These are phyloP conservation scores for Fagopyrum esculentum DNA, from an alignment of 148 eudicot species.

Conservation along the genomic window DNA sequence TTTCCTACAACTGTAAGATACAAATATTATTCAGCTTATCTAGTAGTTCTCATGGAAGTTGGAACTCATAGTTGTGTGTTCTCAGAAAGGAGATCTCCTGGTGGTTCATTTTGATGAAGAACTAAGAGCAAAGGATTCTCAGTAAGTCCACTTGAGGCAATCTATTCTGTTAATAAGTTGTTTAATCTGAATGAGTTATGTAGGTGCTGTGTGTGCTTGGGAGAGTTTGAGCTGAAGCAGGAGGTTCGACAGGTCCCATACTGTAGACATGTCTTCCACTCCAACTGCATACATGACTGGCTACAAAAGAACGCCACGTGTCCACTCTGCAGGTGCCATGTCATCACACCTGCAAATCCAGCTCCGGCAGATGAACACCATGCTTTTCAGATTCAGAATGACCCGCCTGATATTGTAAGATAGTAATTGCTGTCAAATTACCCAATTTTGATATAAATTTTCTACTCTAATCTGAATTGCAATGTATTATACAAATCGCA, in stretches of 20 bases:
- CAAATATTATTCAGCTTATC: neutral
- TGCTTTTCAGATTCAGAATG: neutral
- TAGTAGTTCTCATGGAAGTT: too few relatives aligned
- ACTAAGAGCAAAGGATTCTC: conserved; percentile 37
- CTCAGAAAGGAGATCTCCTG: conserved; percentile 22
- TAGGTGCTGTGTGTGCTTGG: conserved; percentile 95
- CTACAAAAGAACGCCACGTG: conserved; percentile 69
- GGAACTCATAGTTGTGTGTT: neutral
- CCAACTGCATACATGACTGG: conserved; percentile 72
- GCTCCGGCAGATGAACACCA: neutral
- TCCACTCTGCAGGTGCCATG: conserved; percentile 74
- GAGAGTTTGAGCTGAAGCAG: conserved; percentile 73
- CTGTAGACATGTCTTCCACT: conserved; percentile 80
- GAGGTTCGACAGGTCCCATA: conserved; percentile 47
- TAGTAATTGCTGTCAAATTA: neutral
- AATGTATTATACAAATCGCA: too few relatives aligned
- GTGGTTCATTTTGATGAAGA: conserved; percentile 46
- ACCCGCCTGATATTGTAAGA: neutral
- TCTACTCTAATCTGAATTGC: neutral
- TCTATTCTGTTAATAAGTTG: neutral
- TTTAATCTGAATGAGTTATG: neutral
- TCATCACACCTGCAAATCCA: conserved; percentile 9
- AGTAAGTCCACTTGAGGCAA: conserved; percentile 30
- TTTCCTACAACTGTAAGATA: conserved; percentile 28
- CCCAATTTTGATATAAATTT: too few relatives aligned